Base-by-base conservation (phyloP, 495 filamentous ascomycete species). In the Coniosporium apollinis region DNA sequence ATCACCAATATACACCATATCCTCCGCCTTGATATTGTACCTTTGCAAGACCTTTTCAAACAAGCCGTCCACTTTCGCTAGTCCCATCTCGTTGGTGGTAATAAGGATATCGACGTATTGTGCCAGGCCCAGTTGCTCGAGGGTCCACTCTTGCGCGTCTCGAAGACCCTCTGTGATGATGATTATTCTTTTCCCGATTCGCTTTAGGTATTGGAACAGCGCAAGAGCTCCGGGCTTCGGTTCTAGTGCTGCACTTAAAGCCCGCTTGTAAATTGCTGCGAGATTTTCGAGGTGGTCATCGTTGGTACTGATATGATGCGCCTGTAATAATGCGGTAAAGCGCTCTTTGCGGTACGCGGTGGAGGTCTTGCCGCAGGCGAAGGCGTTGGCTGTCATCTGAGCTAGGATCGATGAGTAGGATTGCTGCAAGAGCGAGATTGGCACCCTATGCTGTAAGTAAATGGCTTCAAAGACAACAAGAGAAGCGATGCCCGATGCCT, bases 141-240 rank as follows among this genome's bases (percentile, higher is more conserved):
- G 22, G 2, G 58, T 59, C 56, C 54, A 59, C 33, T 51, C 45
- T 34, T 63, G 60, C 4, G 58, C 55, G 47, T 61, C 58, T 20
- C 52, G 43, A 0, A 56, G 57, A 1, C 58, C 57, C 31, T 26
- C 24, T 8, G 24, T 26, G 13, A 26, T 13, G 13, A 26, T 26
- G 13, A 26, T 13, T 26, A 26, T 13, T 26, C 13, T 26, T 13
- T 26, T 26, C 7, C 24, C 24, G 24, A 26, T 26, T 7, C 24
- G 24, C 24, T 26, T 26, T 13, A 26, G 24, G 13, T 26, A 26
- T 13, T 13, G 24, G 8, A 26, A 26, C 24, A 26, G 24, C 13
- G 8, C 24, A 7, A 26, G 24, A 7, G 24, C 24, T 7, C 24
- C 24, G 8, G 24, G 24, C 13, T 26, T 13, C 24, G 24, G 24